phyloP scores from a whole-genome alignment of 805 yeast genomes.

The Jamesozyma rosinii region DNA sequence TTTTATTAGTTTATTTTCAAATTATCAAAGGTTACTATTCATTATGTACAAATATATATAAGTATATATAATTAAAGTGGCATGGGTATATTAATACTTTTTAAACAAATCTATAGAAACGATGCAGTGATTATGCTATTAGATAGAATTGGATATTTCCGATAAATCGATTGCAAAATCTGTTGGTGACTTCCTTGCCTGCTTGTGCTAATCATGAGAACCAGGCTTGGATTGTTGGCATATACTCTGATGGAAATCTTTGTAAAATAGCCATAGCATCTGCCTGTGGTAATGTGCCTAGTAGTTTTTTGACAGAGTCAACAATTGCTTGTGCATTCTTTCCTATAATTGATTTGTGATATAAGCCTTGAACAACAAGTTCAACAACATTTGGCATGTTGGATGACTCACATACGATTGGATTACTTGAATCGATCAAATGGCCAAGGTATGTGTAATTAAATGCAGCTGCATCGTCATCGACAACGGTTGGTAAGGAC shows the following conservation, averaged over 20 bases:
- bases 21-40: not conserved
- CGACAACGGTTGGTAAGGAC: constrained; percentile 72
- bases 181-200: too few species aligned
- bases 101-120: constrained; percentile 3
- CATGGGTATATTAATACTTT: not conserved
- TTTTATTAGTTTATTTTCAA: too few species aligned
- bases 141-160: too few species aligned
- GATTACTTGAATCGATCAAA: constrained; percentile 59
- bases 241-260: constrained; percentile 52
- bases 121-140: constrained; percentile 1
- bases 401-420: constrained; percentile 38
- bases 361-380: constrained; percentile 62
- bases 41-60: not conserved
- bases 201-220: constrained; percentile 34
- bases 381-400: constrained; percentile 58
- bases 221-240: constrained; percentile 51
- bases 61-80: not conserved
- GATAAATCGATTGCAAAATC: too few species aligned
- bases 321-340: constrained; percentile 61
- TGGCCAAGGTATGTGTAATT: constrained; percentile 68
- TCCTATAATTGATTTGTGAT: constrained; percentile 59
- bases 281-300: constrained; percentile 56
- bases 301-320: constrained; percentile 50
- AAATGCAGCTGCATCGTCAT: constrained; percentile 81
- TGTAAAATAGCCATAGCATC: constrained; percentile 58